Evolutionary conservation across 495 filamentous ascomycete species (phyloP), one percentile per base, ranked within the genome.

Genomic region (Hypoxylon intermedium): DNA sequence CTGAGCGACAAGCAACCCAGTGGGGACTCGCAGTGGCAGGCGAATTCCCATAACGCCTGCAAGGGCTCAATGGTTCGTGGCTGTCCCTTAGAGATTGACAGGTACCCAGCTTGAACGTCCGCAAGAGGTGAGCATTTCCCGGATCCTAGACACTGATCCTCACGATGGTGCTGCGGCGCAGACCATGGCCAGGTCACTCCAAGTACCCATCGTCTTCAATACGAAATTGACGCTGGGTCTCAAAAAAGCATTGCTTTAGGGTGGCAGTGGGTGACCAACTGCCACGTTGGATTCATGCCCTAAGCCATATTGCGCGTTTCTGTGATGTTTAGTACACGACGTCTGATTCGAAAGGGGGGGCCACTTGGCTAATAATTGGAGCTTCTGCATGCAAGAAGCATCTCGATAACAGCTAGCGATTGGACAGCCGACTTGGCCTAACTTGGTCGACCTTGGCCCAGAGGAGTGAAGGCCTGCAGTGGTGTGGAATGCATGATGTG

Each of bases 241-340:
- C 47, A 34, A 36, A 34, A 46, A 12, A 34, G 7, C 9, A 33
- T 2, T 33, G 38, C 38, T n/a, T 45, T 36, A 36, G 15, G 26
- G 9, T 37, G 30, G 41, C 20, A 48, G n/a, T 38, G 43, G 49
- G 31, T 43, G 49, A 53, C 33, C 42, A 5, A 13, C 21, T 58
- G 60, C 60, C 60, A 64, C 60, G 60, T 64, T 49, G 36, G 37
- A 47, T 54, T 48, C 20, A 13, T 58, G 43, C 43, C 47, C 24
- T 58, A 48, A 47, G 40, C 20, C 18, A 40, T 53, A 42, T 26
- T 9, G 28, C 56, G 47, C 34, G 24, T 53, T 24, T 21, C 21
- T 42, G 16, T 20, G 23, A 43, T 42, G 5, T 30, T 24, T 37
- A n/a, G 18, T 36, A 57, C 60, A 40, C n/a, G 16, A 52, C n/a